Conservation (phyloP, 345 rosid species). For the Carallia pectinifolia region DNA sequence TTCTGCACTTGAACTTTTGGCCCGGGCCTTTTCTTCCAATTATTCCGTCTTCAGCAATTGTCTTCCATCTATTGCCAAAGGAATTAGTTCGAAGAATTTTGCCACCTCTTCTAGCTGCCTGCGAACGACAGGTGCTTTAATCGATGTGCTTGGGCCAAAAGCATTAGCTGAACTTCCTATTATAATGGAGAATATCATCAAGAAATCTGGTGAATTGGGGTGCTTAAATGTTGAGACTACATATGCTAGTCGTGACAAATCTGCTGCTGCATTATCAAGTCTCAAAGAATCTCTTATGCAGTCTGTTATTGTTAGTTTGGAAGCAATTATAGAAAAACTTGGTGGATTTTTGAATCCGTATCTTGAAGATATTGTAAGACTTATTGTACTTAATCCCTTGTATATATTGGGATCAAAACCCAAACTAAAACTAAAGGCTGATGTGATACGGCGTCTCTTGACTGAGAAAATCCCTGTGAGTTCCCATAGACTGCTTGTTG, state of each 20-base stretch:
- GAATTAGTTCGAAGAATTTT: slow-evolving; percentile 54
- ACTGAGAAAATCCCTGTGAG: slow-evolving; percentile 81
- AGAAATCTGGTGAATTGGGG: slow-evolving; percentile 38
- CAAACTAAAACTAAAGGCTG: slow-evolving; percentile 71
- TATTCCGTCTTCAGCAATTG: slow-evolving; percentile 65
- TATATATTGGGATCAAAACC: slow-evolving; percentile 50
- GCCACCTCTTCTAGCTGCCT: slow-evolving; percentile 77
- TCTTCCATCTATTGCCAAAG: slow-evolving; percentile 59
- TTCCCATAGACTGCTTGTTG: slow-evolving; percentile 3
- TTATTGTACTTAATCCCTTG: slow-evolving; percentile 63
- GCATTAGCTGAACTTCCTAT: slow-evolving; percentile 71
- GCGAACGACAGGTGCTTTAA: slow-evolving; percentile 64
- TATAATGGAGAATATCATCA: slow-evolving; percentile 63
- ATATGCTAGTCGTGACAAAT: slow-evolving; percentile 15
- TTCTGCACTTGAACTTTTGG: slow-evolving; percentile 75
- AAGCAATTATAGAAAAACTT: slow-evolving; percentile 82
- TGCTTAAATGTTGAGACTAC: slow-evolving; percentile 3
- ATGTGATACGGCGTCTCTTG: slow-evolving; percentile 58
- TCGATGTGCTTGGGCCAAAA: slow-evolving; percentile 83
- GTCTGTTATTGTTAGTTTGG: slow-evolving; percentile 71
- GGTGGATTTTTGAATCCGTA: slow-evolving; percentile 91
- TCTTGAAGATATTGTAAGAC: slow-evolving; percentile 63
- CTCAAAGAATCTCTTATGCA: slow-evolving; percentile 43
- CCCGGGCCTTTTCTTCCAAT: slow-evolving; percentile 59
- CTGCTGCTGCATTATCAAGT: slow-evolving; percentile 10